Evolutionary conservation across 2,329 filamentous ascomycete genomes (phyloP).

Genomic region (Microcyclosporella mali): DNA sequence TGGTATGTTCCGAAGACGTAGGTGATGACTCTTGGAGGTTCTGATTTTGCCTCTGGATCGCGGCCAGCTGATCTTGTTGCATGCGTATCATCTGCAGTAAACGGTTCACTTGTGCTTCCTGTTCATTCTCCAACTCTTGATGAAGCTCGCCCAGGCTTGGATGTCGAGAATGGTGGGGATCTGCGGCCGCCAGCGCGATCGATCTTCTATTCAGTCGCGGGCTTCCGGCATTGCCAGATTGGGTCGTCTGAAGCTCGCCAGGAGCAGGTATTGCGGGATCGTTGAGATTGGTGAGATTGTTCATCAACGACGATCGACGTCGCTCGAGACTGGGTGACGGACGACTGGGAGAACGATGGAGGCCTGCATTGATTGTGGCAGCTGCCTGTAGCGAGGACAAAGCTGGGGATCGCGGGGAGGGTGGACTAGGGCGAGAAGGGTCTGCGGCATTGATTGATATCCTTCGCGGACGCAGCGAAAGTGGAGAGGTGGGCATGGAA

Average conservation of each 20-base stretch:
- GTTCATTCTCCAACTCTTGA: constrained; percentile 72
- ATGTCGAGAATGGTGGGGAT: constrained; percentile 55
- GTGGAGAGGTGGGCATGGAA: constrained; percentile 30
- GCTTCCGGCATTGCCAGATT: constrained; percentile 24
- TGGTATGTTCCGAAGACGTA: constrained; percentile 15
- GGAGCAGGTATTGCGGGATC: constrained; percentile 62
- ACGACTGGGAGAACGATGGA: constrained; percentile 43
- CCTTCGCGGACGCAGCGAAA: constrained; percentile 24
- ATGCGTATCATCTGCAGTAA: constrained; percentile 70
- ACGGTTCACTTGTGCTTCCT: constrained; percentile 73
- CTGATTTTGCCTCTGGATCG: constrained; percentile 46
- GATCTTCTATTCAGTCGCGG: constrained; percentile 20
- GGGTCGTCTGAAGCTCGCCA: constrained; percentile 57
- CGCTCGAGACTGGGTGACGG: constrained; percentile 45
- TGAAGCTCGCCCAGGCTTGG: constrained; percentile 72
- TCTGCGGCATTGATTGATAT: constrained; percentile 33
- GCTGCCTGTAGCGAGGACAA: constrained; percentile 67
- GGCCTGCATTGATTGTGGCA: constrained; percentile 68
- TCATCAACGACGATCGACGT: constrained; percentile 62
- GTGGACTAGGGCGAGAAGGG: constrained; percentile 41
- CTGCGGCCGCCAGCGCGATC: constrained; percentile 43
- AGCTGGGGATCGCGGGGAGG: constrained; percentile 58
- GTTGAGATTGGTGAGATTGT: constrained; percentile 64
- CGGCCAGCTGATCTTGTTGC: constrained; percentile 64
- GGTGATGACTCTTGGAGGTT: constrained; percentile 29